Conservation (phyloP, 768 basidiomycete species). For the Amylocystis lapponica region DNA sequence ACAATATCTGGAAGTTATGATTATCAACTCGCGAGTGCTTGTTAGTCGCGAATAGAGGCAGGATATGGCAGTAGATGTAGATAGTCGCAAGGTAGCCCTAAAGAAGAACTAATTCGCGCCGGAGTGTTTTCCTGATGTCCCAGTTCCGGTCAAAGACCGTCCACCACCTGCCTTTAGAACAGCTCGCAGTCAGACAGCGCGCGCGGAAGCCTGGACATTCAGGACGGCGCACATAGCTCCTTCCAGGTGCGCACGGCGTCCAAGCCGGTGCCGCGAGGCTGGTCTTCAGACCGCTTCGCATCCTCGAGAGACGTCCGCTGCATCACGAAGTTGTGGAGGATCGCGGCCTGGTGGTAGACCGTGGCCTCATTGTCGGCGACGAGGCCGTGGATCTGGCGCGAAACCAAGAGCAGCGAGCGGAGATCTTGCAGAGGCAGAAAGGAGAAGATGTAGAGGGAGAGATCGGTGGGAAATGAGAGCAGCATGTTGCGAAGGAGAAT, state of each 20-base stretch:
- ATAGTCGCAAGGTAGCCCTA: too few relatives aligned
- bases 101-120: too few relatives aligned
- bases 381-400: constrained; percentile 9
- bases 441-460: constrained; percentile 16
- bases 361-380: constrained; percentile 12
- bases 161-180: constrained; percentile 9
- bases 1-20: too few relatives aligned
- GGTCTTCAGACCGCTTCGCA: neutral
- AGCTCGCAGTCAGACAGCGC: neutral
- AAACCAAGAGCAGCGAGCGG: constrained; percentile 7
- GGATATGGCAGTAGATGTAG: too few relatives aligned
- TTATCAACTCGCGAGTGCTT: too few relatives aligned
- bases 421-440: constrained; percentile 17
- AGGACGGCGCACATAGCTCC: constrained; percentile 14
- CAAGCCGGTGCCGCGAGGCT: constrained; percentile 4
- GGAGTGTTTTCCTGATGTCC: too few relatives aligned
- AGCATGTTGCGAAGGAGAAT: constrained; percentile 9
- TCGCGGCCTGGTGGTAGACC: constrained; percentile 18
- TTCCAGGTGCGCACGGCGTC: constrained; percentile 15
- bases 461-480: constrained; percentile 12
- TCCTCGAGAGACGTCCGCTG: constrained; percentile 13
- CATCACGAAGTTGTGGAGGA: constrained; percentile 15
- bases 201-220: neutral
- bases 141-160: constrained; percentile 14
- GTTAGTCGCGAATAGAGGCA: too few relatives aligned